Base-by-base conservation (phyloP, 2,329 filamentous ascomycete species). In the Nemania sp. region DNA sequence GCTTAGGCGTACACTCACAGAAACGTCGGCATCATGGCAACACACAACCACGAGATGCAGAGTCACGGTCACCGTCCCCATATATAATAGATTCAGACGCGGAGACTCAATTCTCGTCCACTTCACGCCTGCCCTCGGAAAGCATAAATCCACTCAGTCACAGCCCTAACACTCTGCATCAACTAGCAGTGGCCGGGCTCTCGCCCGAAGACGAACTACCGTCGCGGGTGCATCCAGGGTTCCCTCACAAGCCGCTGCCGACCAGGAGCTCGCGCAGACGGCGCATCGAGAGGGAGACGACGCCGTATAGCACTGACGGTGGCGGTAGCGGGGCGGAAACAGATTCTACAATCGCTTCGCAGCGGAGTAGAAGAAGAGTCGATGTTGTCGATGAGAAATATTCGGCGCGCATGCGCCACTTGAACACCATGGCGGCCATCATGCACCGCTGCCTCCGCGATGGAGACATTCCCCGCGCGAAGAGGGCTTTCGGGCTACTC, bases 401-500 rank as follows among this genome's bases (percentile, higher is more conserved):
- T 24, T 67, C 77, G 65, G 75, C 85, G 63, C 82, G 82, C 68
- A 77, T 84, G 60, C 82, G 81, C 20, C 90, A 94, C 79, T 79
- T 95, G 5, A 84, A 87, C 63, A 87, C 90, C 11, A 80, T 97
- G 64, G 89, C 89, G 1, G 85, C 90, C 3, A 83, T 94, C 20
- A 81, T 96, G 73, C 91, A 96, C 78, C 87, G 87, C 41, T 93
- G 90, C 74, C 84, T 98, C 47, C 85, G 90, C 29, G 84, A 88
- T 68, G 88, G 89, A 35, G 91, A 97, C 74, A 90, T 93, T 67
- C 72, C 84, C 1, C 89, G 92, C 47, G 94, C 94, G 0, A 88
- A 88, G 57, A 85, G 92, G 67, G 92, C 92, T 0, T 95, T 93
- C 85, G 90, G 89, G 0, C 81, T 97, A 71, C 84, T 97, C 35